Percentiles rank a stretch among this genome's conserved stretches.
These are phyloP conservation scores for Penicillium lagena DNA, from an alignment of 495 filamentous ascomycete genomes.

Conservation along the genomic window DNA sequence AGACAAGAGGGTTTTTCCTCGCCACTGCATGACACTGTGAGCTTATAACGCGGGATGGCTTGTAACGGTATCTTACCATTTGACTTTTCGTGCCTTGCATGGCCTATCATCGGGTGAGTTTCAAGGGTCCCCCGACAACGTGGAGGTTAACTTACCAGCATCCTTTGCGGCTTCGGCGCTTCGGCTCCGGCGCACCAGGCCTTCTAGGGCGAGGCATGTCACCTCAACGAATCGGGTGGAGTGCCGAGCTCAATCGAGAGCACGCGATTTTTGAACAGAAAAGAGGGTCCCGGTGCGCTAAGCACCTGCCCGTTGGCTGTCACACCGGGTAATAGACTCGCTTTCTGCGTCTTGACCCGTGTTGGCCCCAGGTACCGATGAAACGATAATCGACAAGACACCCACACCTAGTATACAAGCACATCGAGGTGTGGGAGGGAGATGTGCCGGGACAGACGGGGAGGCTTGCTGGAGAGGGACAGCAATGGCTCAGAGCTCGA, in stretches of 20 bases:
- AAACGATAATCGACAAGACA: slow-evolving; percentile 40
- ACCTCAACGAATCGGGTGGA: slow-evolving; percentile 5
- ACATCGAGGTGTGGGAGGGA: slow-evolving; percentile 38
- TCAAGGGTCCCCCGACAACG: not conserved
- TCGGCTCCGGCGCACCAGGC: slow-evolving; percentile 59
- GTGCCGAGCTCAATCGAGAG: not conserved
- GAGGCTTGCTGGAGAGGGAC: slow-evolving; percentile 6
- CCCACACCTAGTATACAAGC: slow-evolving; percentile 33
- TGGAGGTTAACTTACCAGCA: slow-evolving; percentile 62
- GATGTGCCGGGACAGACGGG: slow-evolving; percentile 15
- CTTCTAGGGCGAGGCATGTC: slow-evolving; percentile 64
- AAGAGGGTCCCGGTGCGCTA: too few relatives aligned
- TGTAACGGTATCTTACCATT: slow-evolving; percentile 50
- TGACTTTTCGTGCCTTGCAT: slow-evolving; percentile 81
- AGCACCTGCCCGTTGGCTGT: too few relatives aligned
- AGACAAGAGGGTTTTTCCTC: slow-evolving; percentile 73
- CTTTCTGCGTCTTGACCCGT: slow-evolving; percentile 26
- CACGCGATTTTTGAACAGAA: not conserved
- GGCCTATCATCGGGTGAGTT: slow-evolving; percentile 44
- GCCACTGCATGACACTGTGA: slow-evolving; percentile 33
- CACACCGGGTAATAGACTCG: slow-evolving; percentile 2
- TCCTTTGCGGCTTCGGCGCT: slow-evolving; percentile 71
- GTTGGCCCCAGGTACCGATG: slow-evolving; percentile 33
- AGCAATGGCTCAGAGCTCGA: slow-evolving; percentile 7
- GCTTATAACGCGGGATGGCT: too few relatives aligned